Base-by-base conservation (phyloP, 1,139 yeast species). In the Suhomyces kunorum region DNA sequence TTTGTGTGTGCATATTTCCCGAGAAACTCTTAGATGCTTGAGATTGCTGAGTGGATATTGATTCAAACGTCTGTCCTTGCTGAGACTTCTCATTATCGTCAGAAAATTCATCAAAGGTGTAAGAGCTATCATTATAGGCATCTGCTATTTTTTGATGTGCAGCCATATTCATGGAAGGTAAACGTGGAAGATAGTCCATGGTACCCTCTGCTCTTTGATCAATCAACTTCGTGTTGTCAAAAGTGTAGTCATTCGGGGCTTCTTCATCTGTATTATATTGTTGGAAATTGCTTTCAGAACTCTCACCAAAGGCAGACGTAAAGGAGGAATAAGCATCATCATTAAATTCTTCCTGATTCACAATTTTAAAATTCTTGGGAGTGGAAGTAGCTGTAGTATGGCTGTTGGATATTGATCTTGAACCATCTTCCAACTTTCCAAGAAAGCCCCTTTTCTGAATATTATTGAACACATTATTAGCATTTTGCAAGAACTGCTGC, bases 351-450 rank as follows among this genome's bases (percentile, higher is more conserved):
- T 53, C 51, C 12, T 48, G 47, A 39, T 53, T 48, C 16, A 48
- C 47, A 1, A 57, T 42, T 41, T 58, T 64, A 25, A 47, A 51
- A 16, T 53, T 54, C 38, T 64, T 65, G 0, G 74, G 74, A 0
- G 75, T 68, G 2, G 74, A 68, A 2, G 74, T 68, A 8, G 68
- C 66, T 1, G 71, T 68, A 1, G 64, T 47, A 28, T 50, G 56
- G 7, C 53, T 36, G 27, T 44, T 45, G 4, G 54, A 49, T 14
- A 44, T 36, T 1, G 50, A 45, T 8, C 47, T 34, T 8, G 26
- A 15, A 6, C 34, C 29, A 4, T 32, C 34, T 12, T 36, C 36
- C 5, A 36, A 4, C 16, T 40, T 32, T 6, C 36, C 43, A 14
- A 34, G 20, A 38, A 56, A 63, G 1, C 68, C 72, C 46, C 64